Conservation (phyloP, 768 basidiomycete genomes). For the Mycena filopes region DNA sequence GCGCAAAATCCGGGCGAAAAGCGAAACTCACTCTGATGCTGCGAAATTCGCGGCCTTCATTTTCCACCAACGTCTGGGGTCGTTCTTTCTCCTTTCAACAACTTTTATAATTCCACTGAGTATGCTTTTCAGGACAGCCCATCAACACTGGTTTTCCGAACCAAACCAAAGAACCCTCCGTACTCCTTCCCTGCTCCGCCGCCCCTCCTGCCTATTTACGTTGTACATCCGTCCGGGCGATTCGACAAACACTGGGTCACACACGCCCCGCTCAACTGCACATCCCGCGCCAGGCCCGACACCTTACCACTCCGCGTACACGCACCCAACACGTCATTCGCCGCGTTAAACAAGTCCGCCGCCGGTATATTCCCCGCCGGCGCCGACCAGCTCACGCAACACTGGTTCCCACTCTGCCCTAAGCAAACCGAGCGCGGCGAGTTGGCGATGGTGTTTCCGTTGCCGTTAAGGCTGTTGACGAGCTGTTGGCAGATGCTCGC, state of each 20-base stretch:
- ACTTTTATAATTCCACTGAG: too few relatives aligned
- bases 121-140: too few relatives aligned
- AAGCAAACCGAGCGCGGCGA: slow-evolving; percentile 1
- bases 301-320: background rate
- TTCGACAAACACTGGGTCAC: slow-evolving; percentile 13
- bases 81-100: too few relatives aligned
- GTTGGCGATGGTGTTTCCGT: background rate
- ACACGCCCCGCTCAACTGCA: background rate
- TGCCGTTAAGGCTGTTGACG: background rate
- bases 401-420: background rate
- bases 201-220: too few relatives aligned
- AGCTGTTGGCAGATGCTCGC: background rate
- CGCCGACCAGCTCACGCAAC: slow-evolving; percentile 12
- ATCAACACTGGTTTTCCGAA: too few relatives aligned
- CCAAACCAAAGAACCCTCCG: too few relatives aligned
- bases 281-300: background rate
- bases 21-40: too few relatives aligned
- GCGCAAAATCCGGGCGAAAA: too few relatives aligned
- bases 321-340: background rate
- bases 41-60: too few relatives aligned
- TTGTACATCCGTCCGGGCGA: slow-evolving; percentile 2
- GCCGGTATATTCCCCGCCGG: background rate
- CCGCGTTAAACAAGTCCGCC: background rate
- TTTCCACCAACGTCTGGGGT: too few relatives aligned
- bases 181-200: too few relatives aligned